These are phyloP conservation scores for Aspergillus homomorphus DNA, from an alignment of 495 filamentous ascomycete species.

Conservation along the genomic window DNA sequence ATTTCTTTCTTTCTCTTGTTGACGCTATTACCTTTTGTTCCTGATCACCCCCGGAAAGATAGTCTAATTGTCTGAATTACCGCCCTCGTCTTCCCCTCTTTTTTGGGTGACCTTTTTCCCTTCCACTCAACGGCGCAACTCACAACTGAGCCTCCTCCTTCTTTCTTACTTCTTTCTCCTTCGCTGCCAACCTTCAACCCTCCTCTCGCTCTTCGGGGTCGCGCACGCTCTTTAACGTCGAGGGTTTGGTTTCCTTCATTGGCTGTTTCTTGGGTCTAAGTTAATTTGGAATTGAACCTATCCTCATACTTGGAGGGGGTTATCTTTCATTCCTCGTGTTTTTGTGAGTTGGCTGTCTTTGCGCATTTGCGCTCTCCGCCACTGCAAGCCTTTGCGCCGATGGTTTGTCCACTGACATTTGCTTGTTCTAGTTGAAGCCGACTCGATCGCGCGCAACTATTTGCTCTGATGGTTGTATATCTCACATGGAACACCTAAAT, in stretches of 20 bases:
- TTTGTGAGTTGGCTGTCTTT: slow-evolving; percentile 13
- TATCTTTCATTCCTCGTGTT: slow-evolving; percentile 12
- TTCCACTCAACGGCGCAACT: neutral
- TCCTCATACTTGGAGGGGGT: slow-evolving; percentile 21
- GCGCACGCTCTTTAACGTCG: neutral
- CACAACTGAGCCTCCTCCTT: neutral
- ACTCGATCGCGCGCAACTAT: slow-evolving; percentile 1
- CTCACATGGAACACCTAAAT: neutral
- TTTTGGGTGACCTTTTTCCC: neutral
- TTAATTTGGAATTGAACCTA: neutral
- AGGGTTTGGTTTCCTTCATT: neutral
- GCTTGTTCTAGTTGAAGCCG: neutral
- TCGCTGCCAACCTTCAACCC: too few species aligned
- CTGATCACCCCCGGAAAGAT: neutral
- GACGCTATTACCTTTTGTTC: neutral
- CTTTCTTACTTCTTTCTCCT: neutral
- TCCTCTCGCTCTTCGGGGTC: neutral
- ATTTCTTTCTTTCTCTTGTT: neutral
- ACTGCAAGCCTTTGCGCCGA: slow-evolving; percentile 14
- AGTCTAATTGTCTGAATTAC: neutral
- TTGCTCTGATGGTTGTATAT: neutral
- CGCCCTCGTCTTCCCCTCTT: neutral
- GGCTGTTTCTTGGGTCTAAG: slow-evolving; percentile 6
- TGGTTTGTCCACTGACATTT: slow-evolving; percentile 14
- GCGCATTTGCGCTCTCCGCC: slow-evolving; percentile 12